Base-by-base conservation (phyloP, 164 flowering plant genomes). In the Aristolochia fimbriata region DNA sequence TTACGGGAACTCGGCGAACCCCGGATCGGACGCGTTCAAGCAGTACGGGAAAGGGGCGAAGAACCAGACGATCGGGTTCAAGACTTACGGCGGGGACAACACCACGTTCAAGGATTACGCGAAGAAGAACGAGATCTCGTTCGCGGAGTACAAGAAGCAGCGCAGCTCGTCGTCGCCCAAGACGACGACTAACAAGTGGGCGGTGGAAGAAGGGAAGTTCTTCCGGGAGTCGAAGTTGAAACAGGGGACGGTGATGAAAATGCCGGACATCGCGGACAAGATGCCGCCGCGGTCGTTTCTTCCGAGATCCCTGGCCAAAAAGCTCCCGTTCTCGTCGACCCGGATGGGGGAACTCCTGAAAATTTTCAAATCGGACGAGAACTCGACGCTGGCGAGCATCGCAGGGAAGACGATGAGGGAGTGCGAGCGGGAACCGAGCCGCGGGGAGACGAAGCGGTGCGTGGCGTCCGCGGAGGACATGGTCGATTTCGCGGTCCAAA, bases 201-300 rank as follows among this genome's bases (percentile, higher is more conserved):
- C 58, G 0, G 97, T 59, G 0, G 97, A 88, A 57, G 81, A 81
- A 47, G 97, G 91, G 16, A 91, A 78, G 56, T 91, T 91, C 76
- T 91, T 91, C 65, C 68, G 96, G 53, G 92, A 91, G 61, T 68
- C 82, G 45, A 66, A 69, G 79, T 65, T 91, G 66, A 84, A 77
- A 55, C 46, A 68, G 22, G 96, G 94, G 20, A 82, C 65, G 23
- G 73, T 81, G 1, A 82, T 86, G 80, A 75, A 66, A 16, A 86
- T 91, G 94, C 97, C 97, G 16, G 91, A 91, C 62, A 83, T 88
- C 4, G 37, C 47, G 7, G 97, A 91, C 63, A 85, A 76, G 58
- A 86, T 91, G 97, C 97, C 97, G 0, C n/a, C 56, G 62, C 74
- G 97, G 76, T 78, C 97, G 31, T 91, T 91, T 70, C 71, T 91